Evolutionary conservation across 768 basidiomycete species (phyloP).

Genomic region (Daedaleopsis sinensis): DNA sequence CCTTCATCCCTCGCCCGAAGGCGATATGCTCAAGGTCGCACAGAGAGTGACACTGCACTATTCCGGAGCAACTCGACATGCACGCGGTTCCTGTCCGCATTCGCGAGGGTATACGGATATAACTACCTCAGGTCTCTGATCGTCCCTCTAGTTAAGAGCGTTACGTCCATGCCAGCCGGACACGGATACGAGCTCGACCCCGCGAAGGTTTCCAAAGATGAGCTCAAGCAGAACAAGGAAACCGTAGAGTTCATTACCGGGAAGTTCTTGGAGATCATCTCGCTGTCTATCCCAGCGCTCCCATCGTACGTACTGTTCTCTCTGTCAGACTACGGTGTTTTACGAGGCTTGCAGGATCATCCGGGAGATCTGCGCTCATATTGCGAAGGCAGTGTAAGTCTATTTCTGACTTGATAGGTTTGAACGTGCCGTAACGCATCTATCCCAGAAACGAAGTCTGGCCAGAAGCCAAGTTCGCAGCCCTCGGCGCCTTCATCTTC

Average conservation of each 20-base stretch:
- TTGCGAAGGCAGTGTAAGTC: constrained; percentile 77
- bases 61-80: constrained; percentile 90
- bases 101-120: constrained; percentile 90
- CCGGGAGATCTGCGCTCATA: constrained; percentile 84
- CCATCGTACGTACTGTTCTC: constrained; percentile 64
- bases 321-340: constrained; percentile 17
- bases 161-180: constrained; percentile 72
- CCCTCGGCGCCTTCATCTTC: constrained; percentile 91
- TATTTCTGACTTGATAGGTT: constrained; percentile 17
- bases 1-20: not conserved
- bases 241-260: constrained; percentile 75
- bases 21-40: not conserved
- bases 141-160: constrained; percentile 73
- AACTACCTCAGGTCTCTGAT: constrained; percentile 85
- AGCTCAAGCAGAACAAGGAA: constrained; percentile 65
- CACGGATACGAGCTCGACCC: constrained; percentile 83
- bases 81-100: constrained; percentile 83
- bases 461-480: constrained; percentile 81
- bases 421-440: no score
- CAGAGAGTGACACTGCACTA: constrained; percentile 78
- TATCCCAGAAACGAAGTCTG: constrained; percentile 57
- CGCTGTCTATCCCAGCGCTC: constrained; percentile 66
- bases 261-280: constrained; percentile 75
- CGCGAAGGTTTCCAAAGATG: constrained; percentile 54
- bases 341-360: constrained; percentile 61